phyloP scores from a whole-genome alignment of 768 basidiomycete genomes.

The Pleurotus tuoliensis region DNA sequence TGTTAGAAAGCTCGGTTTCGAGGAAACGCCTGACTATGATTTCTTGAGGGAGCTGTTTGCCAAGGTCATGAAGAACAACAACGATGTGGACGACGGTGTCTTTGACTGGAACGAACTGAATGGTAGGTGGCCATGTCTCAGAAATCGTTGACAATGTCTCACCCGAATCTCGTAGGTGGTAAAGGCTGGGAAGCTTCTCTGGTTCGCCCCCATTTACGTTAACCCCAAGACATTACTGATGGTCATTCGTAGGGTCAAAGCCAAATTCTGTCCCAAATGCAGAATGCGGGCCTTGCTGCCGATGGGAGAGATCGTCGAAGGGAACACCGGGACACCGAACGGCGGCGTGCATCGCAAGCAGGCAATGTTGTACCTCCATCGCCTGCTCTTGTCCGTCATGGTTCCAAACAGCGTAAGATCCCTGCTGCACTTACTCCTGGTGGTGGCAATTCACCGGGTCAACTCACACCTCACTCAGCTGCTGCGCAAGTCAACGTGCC shows the following conservation, averaged over 20 bases:
- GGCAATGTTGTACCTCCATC: conserved; percentile 65
- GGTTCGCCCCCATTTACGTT: conserved; percentile 34
- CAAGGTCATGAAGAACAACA: conserved; percentile 89
- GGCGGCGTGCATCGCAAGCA: conserved; percentile 56
- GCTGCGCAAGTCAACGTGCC: conserved; percentile 75
- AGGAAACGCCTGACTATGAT: conserved; percentile 98
- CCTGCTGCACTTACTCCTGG: conserved; percentile 59
- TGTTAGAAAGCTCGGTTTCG: conserved; percentile 97
- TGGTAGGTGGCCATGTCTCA: conserved; percentile 35
- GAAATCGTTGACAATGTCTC: background rate
- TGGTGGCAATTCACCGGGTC: conserved; percentile 43
- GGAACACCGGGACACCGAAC: conserved; percentile 58
- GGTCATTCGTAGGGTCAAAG: conserved; percentile 48
- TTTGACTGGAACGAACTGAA: conserved; percentile 97
- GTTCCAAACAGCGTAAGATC: conserved; percentile 66
- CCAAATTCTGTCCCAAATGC: conserved; percentile 63
- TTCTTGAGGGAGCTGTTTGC: conserved; percentile 93
- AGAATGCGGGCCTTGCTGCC: conserved; percentile 45
- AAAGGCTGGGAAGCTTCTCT: conserved; percentile 90
- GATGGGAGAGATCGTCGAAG: conserved; percentile 53
- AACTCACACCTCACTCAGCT: conserved; percentile 66
- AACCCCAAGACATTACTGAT: background rate
- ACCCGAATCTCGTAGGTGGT: conserved; percentile 48
- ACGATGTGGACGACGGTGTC: conserved; percentile 87
- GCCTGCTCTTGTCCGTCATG: conserved; percentile 73